Evolutionary conservation across 139 green algal species (phyloP), one percentile per base, ranked within the genome.

Genomic region (Haematococcus lacustris): DNA sequence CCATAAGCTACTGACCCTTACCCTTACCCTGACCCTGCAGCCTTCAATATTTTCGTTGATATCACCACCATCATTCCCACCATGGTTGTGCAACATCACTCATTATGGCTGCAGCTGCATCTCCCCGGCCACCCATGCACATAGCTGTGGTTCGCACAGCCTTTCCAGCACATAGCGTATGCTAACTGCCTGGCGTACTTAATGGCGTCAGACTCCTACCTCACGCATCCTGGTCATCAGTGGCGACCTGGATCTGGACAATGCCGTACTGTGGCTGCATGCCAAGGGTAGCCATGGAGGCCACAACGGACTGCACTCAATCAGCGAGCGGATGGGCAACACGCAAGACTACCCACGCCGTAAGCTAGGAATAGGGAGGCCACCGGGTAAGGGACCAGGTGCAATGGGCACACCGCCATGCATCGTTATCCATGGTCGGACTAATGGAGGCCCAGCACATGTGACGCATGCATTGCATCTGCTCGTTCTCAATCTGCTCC

Each of bases 231-330:
- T 96, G 30, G 89, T 94, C 2, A 38, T 98, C 2, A 90, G 89
- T 50, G 94, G 98, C 71, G 94, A 98, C 80, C 77, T 98, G 47
- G 78, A 83, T n/a, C 60, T 62, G 9, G n/a, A 39, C 28, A 28
- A 59, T 61, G 66, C 26, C 6, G 39, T 30, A 13, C 40, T 71
- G 40, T n/a, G 66, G 30, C 75, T 98, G 66, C 76, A 86, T 13
- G 66, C 73, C 26, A 91, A 90, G 57, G 94, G 93, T 3, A 90
- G 92, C 0, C 89, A 96, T 78, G 94, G 93, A 7, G 94, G 94
- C 2, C 94, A 98, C 84, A 98, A 98, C 78, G 94, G 92, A 43
- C 91, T 98, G 78, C 82, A 88, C 43, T 92, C 79, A 80, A 95
- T 98, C 70, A 88, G 90, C 3, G 75, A 92, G 53, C 77, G 87